A percentile compares a stretch with the other conserved stretches of the same genome.
Evolutionary conservation across 108 stramenopile genomes (phyloP).

Genomic region (Pseudonitzschia multiseries): DNA sequence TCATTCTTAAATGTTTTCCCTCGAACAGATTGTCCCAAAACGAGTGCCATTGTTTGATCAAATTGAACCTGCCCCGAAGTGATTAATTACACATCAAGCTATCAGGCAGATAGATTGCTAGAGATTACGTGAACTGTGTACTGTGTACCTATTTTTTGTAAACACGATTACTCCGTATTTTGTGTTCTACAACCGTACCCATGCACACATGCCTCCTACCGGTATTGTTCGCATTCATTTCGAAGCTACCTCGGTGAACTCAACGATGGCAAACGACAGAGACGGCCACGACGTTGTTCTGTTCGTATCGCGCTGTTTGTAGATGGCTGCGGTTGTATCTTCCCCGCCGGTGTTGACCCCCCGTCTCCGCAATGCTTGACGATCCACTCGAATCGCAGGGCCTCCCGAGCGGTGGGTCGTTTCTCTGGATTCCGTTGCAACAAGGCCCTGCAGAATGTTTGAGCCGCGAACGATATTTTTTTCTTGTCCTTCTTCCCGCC

Average conservation of each 20-base stretch:
- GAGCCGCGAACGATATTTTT: conserved; percentile 2
- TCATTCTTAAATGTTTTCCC: no score
- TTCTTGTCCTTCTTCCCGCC: neutral
- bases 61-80: no score
- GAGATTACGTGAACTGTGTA: no score
- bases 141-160: no score
- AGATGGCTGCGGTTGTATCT: neutral
- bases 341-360: neutral
- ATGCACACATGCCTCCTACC: no score
- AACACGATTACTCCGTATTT: no score
- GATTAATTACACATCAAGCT: no score
- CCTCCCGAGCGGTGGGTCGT: conserved; percentile 27
- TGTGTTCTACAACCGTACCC: no score
- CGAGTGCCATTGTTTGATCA: no score
- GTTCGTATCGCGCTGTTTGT: neutral
- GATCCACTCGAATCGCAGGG: conserved; percentile 18
- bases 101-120: no score
- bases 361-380: conserved; percentile 3
- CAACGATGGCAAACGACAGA: neutral
- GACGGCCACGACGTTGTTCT: neutral
- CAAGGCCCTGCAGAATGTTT: conserved; percentile 21
- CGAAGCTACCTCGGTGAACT: neutral
- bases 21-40: no score
- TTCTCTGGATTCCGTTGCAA: conserved; percentile 19
- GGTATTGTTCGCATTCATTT: no score